These are phyloP conservation scores for Termitomyces sp. DNA, from an alignment of 768 basidiomycete species.

Conservation along the genomic window DNA sequence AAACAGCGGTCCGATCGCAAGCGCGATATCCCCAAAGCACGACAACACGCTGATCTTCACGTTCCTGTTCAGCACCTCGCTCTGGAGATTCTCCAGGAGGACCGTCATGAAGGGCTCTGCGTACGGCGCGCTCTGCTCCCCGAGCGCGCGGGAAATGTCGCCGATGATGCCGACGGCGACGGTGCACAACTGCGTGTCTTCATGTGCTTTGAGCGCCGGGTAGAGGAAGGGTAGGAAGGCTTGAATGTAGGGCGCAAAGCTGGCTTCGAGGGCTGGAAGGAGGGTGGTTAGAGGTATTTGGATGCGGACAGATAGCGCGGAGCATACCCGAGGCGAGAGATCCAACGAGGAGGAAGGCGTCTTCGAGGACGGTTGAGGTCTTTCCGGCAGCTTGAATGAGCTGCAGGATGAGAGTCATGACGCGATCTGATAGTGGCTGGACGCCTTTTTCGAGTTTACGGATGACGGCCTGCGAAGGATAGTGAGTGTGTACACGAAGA, in stretches of 20 bases:
- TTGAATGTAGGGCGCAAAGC: constrained; percentile 77
- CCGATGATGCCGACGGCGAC: constrained; percentile 95
- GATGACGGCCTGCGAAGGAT: constrained; percentile 59
- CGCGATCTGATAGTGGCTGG: constrained; percentile 83
- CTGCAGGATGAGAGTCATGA: constrained; percentile 88
- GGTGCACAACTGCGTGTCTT: constrained; percentile 93
- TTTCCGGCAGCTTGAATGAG: constrained; percentile 86
- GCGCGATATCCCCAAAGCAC: constrained; percentile 94
- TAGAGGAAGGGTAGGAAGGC: constrained; percentile 85
- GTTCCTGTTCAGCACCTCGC: constrained; percentile 82
- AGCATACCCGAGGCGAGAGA: constrained; percentile 67
- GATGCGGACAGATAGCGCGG: not conserved
- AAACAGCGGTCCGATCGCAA: constrained; percentile 83
- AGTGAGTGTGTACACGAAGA: not conserved
- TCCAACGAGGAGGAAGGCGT: constrained; percentile 92
- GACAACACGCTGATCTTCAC: constrained; percentile 97
- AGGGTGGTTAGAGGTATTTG: not conserved
- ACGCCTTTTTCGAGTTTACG: constrained; percentile 82
- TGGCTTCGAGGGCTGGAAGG: constrained; percentile 60
- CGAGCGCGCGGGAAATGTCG: constrained; percentile 92
- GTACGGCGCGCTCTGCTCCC: constrained; percentile 78
- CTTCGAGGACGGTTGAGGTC: constrained; percentile 92
- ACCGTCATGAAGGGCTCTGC: constrained; percentile 88
- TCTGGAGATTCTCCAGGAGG: constrained; percentile 85
- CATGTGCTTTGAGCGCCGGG: constrained; percentile 85